Percentiles rank a stretch among this genome's conserved stretches.
Conservation (phyloP, 2,329 filamentous ascomycete species). For the Cercospora sp. region DNA sequence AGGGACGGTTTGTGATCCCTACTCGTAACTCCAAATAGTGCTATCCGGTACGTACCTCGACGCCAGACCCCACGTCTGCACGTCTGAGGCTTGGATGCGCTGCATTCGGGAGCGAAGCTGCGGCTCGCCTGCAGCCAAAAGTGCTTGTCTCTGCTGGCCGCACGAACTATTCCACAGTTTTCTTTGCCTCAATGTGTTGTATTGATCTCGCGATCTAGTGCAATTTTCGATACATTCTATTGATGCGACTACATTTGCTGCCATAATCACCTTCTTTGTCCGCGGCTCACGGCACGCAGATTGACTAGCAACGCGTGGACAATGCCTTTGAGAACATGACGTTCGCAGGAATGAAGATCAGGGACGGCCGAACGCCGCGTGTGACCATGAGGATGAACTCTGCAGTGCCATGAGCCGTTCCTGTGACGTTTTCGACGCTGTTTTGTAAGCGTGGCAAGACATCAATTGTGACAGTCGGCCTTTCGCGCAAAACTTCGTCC, state of each 20-base stretch:
- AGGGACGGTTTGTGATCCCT: conserved; percentile 10
- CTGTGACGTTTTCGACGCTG: neutral
- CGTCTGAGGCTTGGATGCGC: conserved; percentile 6
- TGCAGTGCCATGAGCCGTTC: neutral
- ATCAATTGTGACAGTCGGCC: neutral
- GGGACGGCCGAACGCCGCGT: conserved; percentile 4
- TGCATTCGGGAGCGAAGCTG: conserved; percentile 6
- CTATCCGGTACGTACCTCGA: conserved; percentile 4
- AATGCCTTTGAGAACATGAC: conserved; percentile 6
- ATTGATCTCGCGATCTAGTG: neutral
- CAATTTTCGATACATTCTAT: neutral
- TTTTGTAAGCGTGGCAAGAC: neutral
- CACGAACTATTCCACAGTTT: neutral
- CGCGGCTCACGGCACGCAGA: neutral
- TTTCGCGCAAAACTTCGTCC: conserved; percentile 1
- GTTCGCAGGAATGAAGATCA: conserved; percentile 9
- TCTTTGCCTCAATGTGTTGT: neutral
- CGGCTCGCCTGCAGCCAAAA: conserved; percentile 2
- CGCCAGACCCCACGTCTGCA: conserved; percentile 6
- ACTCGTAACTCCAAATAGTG: conserved; percentile 10
- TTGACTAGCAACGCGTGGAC: neutral
- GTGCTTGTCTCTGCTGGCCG: conserved; percentile 4
- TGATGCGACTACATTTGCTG: conserved; percentile 1
- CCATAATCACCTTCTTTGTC: neutral
- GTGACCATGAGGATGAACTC: conserved; percentile 3